Conservation (phyloP, 2,329 filamentous ascomycete genomes). For the Aurifilum marmelostoma region DNA sequence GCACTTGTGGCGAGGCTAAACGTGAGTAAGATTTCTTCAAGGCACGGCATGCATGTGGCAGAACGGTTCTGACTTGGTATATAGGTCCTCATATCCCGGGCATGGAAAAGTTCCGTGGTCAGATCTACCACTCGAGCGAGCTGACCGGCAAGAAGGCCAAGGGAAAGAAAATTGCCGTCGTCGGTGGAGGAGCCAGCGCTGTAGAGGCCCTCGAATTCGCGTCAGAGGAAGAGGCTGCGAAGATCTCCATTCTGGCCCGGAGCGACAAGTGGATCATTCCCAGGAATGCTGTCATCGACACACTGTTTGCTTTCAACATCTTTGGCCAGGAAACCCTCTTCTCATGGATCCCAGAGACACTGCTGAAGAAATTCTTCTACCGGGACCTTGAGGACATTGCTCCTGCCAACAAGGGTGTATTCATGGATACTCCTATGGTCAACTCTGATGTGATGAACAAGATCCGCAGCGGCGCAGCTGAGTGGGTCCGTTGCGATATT, state of each 20-base stretch:
- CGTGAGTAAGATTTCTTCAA: constrained; percentile 17
- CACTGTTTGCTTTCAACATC: constrained; percentile 75
- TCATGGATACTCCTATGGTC: constrained; percentile 84
- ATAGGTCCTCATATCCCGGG: constrained; percentile 67
- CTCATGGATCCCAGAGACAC: constrained; percentile 76
- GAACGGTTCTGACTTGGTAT: constrained; percentile 44
- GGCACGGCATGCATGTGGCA: background rate
- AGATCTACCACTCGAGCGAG: constrained; percentile 75
- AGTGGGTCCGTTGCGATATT: constrained; percentile 84
- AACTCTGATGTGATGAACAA: constrained; percentile 80
- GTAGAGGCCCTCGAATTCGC: constrained; percentile 85
- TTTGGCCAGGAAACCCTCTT: constrained; percentile 76
- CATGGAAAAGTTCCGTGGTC: constrained; percentile 72
- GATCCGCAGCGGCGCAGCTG: constrained; percentile 70
- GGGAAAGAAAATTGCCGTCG: constrained; percentile 74
- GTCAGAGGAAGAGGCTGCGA: constrained; percentile 64
- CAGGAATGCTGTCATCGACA: constrained; percentile 74
- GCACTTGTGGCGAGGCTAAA: constrained; percentile 73
- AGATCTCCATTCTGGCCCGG: constrained; percentile 73
- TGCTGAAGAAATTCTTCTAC: constrained; percentile 81
- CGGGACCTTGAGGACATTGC: constrained; percentile 76
- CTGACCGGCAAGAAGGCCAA: constrained; percentile 72
- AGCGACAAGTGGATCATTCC: constrained; percentile 90
- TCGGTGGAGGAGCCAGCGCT: constrained; percentile 80
- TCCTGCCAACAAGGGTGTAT: constrained; percentile 72